These are phyloP conservation scores for Trichosanthes truncata DNA, from an alignment of 306 rosid species.

Conservation along the genomic window DNA sequence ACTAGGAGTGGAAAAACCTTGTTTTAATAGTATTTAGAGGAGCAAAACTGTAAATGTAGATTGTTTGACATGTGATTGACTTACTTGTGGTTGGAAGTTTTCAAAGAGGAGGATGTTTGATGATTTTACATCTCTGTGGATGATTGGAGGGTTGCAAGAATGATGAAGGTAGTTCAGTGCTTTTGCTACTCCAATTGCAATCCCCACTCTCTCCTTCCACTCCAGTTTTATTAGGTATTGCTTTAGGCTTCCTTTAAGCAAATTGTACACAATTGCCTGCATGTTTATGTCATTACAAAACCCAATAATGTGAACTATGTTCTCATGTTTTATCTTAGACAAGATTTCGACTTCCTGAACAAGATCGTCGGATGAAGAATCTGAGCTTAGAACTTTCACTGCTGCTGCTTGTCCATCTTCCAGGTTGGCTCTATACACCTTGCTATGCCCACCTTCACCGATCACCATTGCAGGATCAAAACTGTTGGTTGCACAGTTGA, in stretches of 20 bases:
- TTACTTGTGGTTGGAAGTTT: slow-evolving; percentile 26
- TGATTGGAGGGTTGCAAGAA: slow-evolving; percentile 32
- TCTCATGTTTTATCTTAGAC: slow-evolving; percentile 29
- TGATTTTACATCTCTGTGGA: slow-evolving; percentile 40
- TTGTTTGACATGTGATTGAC: not conserved
- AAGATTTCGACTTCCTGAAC: slow-evolving; percentile 27
- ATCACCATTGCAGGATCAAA: slow-evolving; percentile 28
- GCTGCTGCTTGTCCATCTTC: slow-evolving; percentile 27
- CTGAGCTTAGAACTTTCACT: slow-evolving; percentile 23
- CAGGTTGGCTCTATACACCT: slow-evolving; percentile 26
- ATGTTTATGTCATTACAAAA: slow-evolving; percentile 22
- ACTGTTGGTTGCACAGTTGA: slow-evolving; percentile 22
- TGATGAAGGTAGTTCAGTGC: slow-evolving; percentile 35
- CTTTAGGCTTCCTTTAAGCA: slow-evolving; percentile 29
- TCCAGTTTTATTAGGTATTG: slow-evolving; percentile 13
- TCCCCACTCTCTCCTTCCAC: slow-evolving; percentile 37
- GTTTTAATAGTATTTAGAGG: no score
- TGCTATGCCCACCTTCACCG: slow-evolving; percentile 33
- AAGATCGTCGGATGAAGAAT: slow-evolving; percentile 12
- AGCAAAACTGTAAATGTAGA: not conserved
- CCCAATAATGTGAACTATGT: slow-evolving; percentile 30
- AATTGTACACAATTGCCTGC: slow-evolving; percentile 28
- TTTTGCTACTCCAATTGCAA: slow-evolving; percentile 32
- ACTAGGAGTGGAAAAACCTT: slow-evolving; percentile 14
- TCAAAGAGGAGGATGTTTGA: slow-evolving; percentile 38